phyloP scores from a whole-genome alignment of 805 yeast species.

The Isabelozyma heimii region DNA sequence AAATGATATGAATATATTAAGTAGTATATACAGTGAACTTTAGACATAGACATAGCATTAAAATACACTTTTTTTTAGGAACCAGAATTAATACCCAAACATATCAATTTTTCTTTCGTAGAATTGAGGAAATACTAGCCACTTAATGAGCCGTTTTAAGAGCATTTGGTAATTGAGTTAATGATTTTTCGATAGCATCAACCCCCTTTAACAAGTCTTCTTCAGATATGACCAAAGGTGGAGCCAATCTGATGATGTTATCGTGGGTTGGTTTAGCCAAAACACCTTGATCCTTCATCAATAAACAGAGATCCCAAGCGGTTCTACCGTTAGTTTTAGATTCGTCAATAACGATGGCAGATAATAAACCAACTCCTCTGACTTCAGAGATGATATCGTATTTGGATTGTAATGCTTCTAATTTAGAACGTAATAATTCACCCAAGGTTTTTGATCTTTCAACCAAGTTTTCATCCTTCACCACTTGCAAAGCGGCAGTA shows the following conservation, averaged over 20 bases:
- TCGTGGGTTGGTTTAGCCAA: slow-evolving; percentile 97
- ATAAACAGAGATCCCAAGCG: slow-evolving; percentile 93
- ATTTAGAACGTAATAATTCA: slow-evolving; percentile 58
- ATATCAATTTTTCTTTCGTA: neutral
- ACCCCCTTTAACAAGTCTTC: slow-evolving; percentile 84
- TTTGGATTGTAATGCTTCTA: slow-evolving; percentile 49
- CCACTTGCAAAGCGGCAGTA: slow-evolving; percentile 88
- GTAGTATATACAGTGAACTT: neutral
- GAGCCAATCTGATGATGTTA: slow-evolving; percentile 92
- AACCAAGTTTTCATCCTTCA: slow-evolving; percentile 80
- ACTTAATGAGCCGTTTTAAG: slow-evolving; percentile 43
- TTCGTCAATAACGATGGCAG: slow-evolving; percentile 89
- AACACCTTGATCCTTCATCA: slow-evolving; percentile 85
- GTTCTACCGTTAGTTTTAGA: slow-evolving; percentile 80
- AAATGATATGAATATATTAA: neutral
- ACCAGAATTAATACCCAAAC: neutral
- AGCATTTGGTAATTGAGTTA: slow-evolving; percentile 54
- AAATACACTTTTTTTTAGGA: neutral
- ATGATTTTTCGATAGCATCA: slow-evolving; percentile 61
- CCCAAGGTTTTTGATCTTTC: slow-evolving; percentile 77
- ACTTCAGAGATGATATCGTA: slow-evolving; percentile 55
- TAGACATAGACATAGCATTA: neutral
- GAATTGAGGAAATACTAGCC: neutral
- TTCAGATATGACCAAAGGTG: slow-evolving; percentile 88
- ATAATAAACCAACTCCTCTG: slow-evolving; percentile 82